Percentiles rank a stretch among this genome's conserved stretches.
Conservation (phyloP, 495 filamentous ascomycete species). For the Daldinia decipiens region DNA sequence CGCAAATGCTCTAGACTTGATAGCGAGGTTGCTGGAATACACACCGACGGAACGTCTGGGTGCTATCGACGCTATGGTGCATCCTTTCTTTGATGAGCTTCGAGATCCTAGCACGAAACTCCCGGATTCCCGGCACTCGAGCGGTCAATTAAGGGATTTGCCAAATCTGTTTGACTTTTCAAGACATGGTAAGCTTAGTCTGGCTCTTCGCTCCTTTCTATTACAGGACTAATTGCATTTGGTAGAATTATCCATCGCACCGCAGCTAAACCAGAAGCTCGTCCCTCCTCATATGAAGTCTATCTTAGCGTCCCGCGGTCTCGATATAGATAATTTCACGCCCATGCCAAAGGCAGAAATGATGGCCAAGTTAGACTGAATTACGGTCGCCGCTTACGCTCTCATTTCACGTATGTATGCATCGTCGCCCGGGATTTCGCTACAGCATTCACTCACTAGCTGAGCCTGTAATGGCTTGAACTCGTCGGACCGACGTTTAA, state of each 20-base stretch:
- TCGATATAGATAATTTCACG: conserved; percentile 94
- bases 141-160: conserved; percentile 77
- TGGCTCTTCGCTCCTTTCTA: background rate
- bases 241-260: conserved; percentile 92
- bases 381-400: conserved; percentile 33
- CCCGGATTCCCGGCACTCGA: conserved; percentile 91
- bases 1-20: conserved; percentile 91
- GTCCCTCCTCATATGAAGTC: conserved; percentile 85
- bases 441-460: conserved; percentile 47
- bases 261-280: conserved; percentile 84
- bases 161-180: conserved; percentile 93
- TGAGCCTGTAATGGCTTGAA: conserved; percentile 44
- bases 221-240: conserved; percentile 22
- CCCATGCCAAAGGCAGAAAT: conserved; percentile 93
- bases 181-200: conserved; percentile 78
- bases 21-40: conserved; percentile 92
- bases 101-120: conserved; percentile 86
- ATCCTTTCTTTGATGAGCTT: conserved; percentile 98
- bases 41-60: conserved; percentile 95
- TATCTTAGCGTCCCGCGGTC: conserved; percentile 75
- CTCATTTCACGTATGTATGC: conserved; percentile 43
- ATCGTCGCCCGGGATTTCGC: conserved; percentile 45
- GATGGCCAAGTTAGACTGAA: conserved; percentile 97
- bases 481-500: conserved; percentile 34
- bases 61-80: conserved; percentile 95